Conservation (phyloP, 345 rosid species). For the Gossypium rotundifolium region DNA sequence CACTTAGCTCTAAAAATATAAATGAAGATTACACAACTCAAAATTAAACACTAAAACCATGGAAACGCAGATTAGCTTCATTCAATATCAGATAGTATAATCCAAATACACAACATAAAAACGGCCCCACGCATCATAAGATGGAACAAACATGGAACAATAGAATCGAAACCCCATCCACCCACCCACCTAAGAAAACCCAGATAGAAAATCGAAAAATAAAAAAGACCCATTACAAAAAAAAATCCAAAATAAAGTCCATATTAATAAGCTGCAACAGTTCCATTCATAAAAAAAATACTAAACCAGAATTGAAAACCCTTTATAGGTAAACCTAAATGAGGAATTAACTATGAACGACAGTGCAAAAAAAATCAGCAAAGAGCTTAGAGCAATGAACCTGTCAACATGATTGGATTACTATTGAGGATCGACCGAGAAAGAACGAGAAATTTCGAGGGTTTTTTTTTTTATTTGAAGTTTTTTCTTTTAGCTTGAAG, state of each 20-base stretch:
- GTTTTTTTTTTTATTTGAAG: too few relatives aligned
- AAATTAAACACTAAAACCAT: not conserved
- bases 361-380: not conserved
- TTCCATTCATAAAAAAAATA: constrained; percentile 2
- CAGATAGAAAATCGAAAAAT: not conserved
- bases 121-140: not conserved
- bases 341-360: not conserved
- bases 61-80: not conserved
- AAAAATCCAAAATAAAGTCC: constrained; percentile 6
- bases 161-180: constrained; percentile 6
- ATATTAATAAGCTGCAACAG: constrained; percentile 5
- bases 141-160: not conserved
- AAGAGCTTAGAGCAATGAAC: constrained; percentile 22
- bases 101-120: not conserved
- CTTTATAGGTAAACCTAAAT: not conserved
- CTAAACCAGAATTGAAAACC: not conserved
- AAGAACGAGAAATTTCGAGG: not conserved
- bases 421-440: constrained; percentile 13
- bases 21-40: not conserved
- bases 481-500: constrained; percentile 39
- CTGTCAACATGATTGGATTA: constrained; percentile 54
- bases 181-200: not conserved
- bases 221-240: not conserved
- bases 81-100: not conserved
- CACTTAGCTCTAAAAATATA: not conserved